Conservation (phyloP, 2,329 filamentous ascomycete species). For the Plenodomus biglobosus region DNA sequence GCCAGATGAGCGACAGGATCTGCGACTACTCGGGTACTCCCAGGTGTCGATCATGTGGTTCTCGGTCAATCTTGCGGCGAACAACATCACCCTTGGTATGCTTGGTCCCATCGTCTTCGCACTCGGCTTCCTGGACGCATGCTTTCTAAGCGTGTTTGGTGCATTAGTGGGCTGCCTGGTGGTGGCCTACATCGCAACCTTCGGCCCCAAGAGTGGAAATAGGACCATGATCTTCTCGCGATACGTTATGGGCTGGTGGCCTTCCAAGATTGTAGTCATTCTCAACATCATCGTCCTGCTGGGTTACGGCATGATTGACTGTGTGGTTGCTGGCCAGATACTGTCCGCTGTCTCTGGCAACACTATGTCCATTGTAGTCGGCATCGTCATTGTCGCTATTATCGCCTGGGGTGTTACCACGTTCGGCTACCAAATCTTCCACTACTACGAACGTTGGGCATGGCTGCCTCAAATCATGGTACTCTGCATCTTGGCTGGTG, state of each 20-base stretch:
- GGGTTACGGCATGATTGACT: slow-evolving; percentile 65
- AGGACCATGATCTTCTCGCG: slow-evolving; percentile 60
- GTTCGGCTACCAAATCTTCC: slow-evolving; percentile 68
- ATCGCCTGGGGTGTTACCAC: slow-evolving; percentile 66
- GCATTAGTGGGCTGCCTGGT: slow-evolving; percentile 57
- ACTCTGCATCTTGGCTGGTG: slow-evolving; percentile 62
- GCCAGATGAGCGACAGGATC: slow-evolving; percentile 56
- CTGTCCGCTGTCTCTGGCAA: slow-evolving; percentile 64
- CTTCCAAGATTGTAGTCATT: slow-evolving; percentile 63
- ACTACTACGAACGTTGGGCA: slow-evolving; percentile 68
- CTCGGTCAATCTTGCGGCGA: slow-evolving; percentile 63
- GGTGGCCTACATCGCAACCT: slow-evolving; percentile 63
- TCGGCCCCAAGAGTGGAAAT: slow-evolving; percentile 63
- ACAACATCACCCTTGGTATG: slow-evolving; percentile 67
- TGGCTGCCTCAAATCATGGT: slow-evolving; percentile 66
- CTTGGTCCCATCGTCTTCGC: slow-evolving; percentile 61
- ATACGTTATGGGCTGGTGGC: slow-evolving; percentile 67
- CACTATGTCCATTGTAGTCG: slow-evolving; percentile 64
- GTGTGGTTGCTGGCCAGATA: slow-evolving; percentile 68
- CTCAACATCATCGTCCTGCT: slow-evolving; percentile 65
- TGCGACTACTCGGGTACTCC: slow-evolving; percentile 55
- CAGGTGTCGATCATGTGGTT: slow-evolving; percentile 63
- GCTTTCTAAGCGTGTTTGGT: slow-evolving; percentile 60
- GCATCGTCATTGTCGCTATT: slow-evolving; percentile 65
- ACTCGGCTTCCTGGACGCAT: slow-evolving; percentile 60